Conservation (phyloP, 2,329 filamentous ascomycete genomes). For the Colletotrichum tamarilloi region DNA sequence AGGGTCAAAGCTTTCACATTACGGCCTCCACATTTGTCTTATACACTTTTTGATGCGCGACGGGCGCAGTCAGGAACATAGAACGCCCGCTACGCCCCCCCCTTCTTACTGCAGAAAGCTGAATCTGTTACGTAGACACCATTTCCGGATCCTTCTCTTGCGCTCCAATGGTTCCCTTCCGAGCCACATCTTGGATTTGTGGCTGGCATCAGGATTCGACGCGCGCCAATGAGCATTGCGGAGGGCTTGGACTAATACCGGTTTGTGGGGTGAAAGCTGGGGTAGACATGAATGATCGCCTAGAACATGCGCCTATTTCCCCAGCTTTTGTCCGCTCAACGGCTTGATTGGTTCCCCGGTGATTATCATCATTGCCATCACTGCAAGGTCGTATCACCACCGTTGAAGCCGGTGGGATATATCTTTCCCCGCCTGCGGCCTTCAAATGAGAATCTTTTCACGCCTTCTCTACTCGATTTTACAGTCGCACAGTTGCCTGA, state of each 20-base stretch:
- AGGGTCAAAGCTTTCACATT: conserved; percentile 5
- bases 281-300: not conserved
- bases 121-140: not conserved
- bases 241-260: not conserved
- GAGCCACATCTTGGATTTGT: not conserved
- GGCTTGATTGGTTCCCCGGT: not conserved
- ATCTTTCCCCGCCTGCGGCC: not conserved
- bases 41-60: not conserved
- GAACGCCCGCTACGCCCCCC: not conserved
- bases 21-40: conserved; percentile 4
- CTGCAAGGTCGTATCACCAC: not conserved
- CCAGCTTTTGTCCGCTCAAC: not conserved
- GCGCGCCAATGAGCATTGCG: conserved; percentile 3
- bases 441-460: not conserved
- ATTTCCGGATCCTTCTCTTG: not conserved
- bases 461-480: not conserved
- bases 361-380: not conserved
- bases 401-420: not conserved
- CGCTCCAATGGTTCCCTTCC: conserved; percentile 1
- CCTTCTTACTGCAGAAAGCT: not conserved
- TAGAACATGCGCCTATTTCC: not conserved
- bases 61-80: not conserved
- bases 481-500: not conserved
- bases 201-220: not conserved
- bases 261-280: conserved; percentile 11